These are phyloP conservation scores for Naegleria fowleri DNA, from an alignment of 208 protist species.

Conservation along the genomic window DNA sequence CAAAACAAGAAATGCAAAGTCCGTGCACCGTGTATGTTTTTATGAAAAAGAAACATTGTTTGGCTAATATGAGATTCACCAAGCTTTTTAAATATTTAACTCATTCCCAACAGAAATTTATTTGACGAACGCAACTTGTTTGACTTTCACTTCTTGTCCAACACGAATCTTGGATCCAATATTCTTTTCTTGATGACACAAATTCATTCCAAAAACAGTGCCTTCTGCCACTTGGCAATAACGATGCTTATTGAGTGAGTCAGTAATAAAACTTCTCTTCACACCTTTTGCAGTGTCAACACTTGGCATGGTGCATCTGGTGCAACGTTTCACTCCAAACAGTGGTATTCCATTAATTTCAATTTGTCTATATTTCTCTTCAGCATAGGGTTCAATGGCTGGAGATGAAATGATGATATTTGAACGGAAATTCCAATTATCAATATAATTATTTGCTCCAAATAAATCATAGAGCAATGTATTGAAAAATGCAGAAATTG, in stretches of 20 bases:
- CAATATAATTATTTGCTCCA: neutral
- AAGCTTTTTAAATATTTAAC: too few species aligned
- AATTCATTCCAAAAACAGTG: neutral
- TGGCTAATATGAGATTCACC: too few species aligned
- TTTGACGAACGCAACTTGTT: neutral
- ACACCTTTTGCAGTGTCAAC: neutral
- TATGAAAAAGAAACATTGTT: too few species aligned
- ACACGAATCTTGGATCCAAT: neutral
- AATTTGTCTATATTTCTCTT: neutral
- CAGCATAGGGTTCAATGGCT: neutral
- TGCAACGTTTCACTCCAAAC: neutral
- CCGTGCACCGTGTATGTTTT: too few species aligned
- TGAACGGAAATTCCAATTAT: neutral
- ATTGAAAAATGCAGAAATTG: neutral
- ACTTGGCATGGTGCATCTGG: neutral
- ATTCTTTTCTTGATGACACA: neutral
- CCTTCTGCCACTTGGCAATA: neutral
- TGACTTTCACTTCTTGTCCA: neutral
- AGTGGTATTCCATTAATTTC: conserved; percentile 2
- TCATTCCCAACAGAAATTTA: too few species aligned
- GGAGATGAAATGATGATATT: neutral
- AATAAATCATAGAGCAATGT: neutral
- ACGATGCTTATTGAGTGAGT: neutral
- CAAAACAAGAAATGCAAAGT: too few species aligned
- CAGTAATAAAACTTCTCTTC: neutral